Evolutionary conservation across 345 rosid genomes (phyloP), one percentile per base, ranked within the genome.

Genomic region (Zanthoxylum bungeanum): DNA sequence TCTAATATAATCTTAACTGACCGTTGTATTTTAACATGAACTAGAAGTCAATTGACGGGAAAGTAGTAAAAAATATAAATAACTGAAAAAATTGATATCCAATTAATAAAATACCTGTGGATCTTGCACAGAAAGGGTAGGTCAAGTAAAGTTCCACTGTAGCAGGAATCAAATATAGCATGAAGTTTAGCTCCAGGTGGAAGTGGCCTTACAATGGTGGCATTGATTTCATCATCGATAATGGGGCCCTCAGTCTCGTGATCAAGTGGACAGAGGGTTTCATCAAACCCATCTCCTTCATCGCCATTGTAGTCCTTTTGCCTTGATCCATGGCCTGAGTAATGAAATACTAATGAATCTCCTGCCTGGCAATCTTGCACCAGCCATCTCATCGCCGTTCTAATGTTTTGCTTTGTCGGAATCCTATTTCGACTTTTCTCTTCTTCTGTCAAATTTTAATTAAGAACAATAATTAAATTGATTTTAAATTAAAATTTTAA

Each of bases 281-380:
- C 93, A 9, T 89, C 93, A 17, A 72, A 82, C 16, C 97, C 98
- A 17, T 93, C 94, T 1, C 78, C 21, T 82, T 93, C 93, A 19
- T 93, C 95, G 21, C 59, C 72, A 53, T 79, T 73, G 65, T 52
- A 70, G 70, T 93, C 91, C 0, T 34, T 63, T 49, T 89, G 88
- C 73, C 75, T 75, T 19, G 87, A 60, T 9, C 98, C 97, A 69
- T 91, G 98, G 21, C 98, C 97, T 0, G 98, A 93, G 86, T 73
- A 93, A 78, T 89, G 87, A 64, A 91, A 88, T 82, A 93, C 87
- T 47, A 91, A 78, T 1, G 97, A 91, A 86, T 93, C 97, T 24
- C 91, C 91, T 6, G 92, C 50, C 68, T 79, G 78, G 72, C 88
- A 86, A 17, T 90, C 96, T 14, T 84, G 85, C 10, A 90, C 88